Evolutionary conservation across 148 eudicot species (phyloP), one percentile per base, ranked within the genome.

Genomic region (Amaranthus palmeri): DNA sequence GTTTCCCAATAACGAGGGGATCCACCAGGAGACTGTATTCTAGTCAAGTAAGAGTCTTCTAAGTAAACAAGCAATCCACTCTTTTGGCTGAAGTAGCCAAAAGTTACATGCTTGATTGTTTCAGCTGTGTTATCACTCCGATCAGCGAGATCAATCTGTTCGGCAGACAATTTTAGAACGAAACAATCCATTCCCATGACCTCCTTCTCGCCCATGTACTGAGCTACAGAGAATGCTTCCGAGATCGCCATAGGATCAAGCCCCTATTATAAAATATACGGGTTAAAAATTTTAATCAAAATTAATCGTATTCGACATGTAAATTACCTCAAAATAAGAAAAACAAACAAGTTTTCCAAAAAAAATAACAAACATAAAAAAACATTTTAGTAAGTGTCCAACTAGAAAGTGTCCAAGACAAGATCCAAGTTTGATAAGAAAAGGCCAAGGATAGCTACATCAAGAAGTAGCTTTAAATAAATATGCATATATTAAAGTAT

Each of bases 1-100:
- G 98, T 95, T 74, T 95, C 98, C 98, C 98, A 95, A 46, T 95
- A 95, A n/a, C 77, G 79, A 10, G 97, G 96, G 7, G 56, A 77
- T 4, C 83, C 55, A 54, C 97, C 97, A 0, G 97, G 98, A 48
- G 87, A 82, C 79, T 95, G 98, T 25, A 95, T 85, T 72, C 97
- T 83, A 49, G 96, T 95, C 58, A 95, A 68, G 86, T 89, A 91
- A 2, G 98, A 91, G 84, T 95, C 98, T 60, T 95, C 98, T 42
- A 91, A 74, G 82, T 85, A 82, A 12, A 91, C 90, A 13, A 95
- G 77, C 10, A 95, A 73, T 11, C 97, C 97, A 74, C 89, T 91
- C 73, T 80, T 91, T 67, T 95, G 98, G 86, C 97, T 91, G 69
- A 95, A 95, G 87, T 88, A 95, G 43, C 96, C 98, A 42, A 89